Conservation (phyloP, 2,329 filamentous ascomycete species). For the Monosporascus sp. region DNA sequence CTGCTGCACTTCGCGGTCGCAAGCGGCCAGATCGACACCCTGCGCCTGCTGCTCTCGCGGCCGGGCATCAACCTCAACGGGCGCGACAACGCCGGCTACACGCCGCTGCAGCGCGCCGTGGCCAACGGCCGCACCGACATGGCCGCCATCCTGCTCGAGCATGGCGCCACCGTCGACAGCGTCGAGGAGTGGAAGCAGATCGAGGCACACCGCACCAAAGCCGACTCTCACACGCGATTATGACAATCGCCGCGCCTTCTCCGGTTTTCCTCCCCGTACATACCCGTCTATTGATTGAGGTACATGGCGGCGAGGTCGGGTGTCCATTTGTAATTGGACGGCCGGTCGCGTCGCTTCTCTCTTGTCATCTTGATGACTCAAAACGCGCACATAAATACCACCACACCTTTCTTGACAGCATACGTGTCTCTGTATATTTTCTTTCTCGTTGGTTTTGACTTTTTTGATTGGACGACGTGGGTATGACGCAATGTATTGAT, state of each 20-base stretch:
- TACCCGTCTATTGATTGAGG: not conserved
- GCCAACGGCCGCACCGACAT: slow-evolving; percentile 27
- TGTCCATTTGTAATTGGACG: too few relatives aligned
- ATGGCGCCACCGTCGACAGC: slow-evolving; percentile 22
- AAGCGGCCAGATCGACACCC: slow-evolving; percentile 23
- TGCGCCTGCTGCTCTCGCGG: slow-evolving; percentile 24
- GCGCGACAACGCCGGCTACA: slow-evolving; percentile 24
- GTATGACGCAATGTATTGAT: too few relatives aligned
- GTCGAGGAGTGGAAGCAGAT: slow-evolving; percentile 11
- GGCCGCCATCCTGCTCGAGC: slow-evolving; percentile 26
- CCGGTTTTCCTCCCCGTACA: not conserved
- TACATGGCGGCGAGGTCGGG: too few relatives aligned
- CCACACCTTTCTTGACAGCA: too few relatives aligned
- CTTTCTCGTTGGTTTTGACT: too few relatives aligned
- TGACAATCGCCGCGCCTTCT: not conserved
- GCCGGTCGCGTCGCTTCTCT: too few relatives aligned
- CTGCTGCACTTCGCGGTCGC: slow-evolving; percentile 28
- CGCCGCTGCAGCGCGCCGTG: slow-evolving; percentile 27
- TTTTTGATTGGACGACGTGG: too few relatives aligned
- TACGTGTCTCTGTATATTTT: too few relatives aligned
- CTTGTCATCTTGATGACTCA: too few relatives aligned
- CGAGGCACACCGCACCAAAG: not conserved
- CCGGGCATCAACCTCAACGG: slow-evolving; percentile 25
- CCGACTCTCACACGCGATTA: not conserved
- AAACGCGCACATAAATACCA: too few relatives aligned